Percentiles rank a stretch among this genome's conserved stretches.
phyloP scores from a whole-genome alignment of 73 alveolate genomes.

The Paramecium biaurelia region DNA sequence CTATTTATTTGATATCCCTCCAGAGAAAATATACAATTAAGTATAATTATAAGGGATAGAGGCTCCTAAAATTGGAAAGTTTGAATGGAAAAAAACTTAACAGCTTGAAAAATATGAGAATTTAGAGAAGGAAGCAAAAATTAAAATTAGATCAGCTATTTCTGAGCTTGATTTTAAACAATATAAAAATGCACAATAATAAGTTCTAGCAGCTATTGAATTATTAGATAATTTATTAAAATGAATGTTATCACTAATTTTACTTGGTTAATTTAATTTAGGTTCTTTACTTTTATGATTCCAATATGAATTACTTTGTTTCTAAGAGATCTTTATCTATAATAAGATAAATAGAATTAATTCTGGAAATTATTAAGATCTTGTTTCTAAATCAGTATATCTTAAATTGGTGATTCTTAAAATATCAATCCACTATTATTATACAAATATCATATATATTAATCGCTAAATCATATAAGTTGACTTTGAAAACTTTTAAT shows the following conservation, averaged over 20 bases:
- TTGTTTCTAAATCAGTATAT: too few species aligned
- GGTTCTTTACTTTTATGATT: too few species aligned
- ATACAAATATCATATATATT: too few species aligned
- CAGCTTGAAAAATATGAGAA: neutral
- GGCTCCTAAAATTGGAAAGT: neutral
- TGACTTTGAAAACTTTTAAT: neutral
- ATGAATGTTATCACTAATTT: neutral
- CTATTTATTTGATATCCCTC: conserved; percentile 1
- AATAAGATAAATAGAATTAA: neutral
- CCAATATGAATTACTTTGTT: too few species aligned
- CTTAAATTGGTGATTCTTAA: too few species aligned
- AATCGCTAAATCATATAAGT: neutral
- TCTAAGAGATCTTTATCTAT: too few species aligned
- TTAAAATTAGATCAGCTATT: neutral
- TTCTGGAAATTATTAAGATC: neutral
- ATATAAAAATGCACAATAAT: neutral
- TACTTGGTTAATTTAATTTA: neutral
- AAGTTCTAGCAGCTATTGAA: neutral
- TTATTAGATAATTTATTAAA: conserved; percentile 30
- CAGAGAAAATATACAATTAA: neutral
- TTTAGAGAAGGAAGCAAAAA: neutral
- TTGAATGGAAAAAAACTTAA: neutral
- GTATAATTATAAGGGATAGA: neutral
- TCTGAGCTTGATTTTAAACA: conserved; percentile 17
- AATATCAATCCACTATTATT: neutral